Percentiles rank a stretch among this genome's conserved stretches.
Conservation (phyloP, 2,329 filamentous ascomycete genomes). For the Ophiocordyceps camponoti-saundersi region DNA sequence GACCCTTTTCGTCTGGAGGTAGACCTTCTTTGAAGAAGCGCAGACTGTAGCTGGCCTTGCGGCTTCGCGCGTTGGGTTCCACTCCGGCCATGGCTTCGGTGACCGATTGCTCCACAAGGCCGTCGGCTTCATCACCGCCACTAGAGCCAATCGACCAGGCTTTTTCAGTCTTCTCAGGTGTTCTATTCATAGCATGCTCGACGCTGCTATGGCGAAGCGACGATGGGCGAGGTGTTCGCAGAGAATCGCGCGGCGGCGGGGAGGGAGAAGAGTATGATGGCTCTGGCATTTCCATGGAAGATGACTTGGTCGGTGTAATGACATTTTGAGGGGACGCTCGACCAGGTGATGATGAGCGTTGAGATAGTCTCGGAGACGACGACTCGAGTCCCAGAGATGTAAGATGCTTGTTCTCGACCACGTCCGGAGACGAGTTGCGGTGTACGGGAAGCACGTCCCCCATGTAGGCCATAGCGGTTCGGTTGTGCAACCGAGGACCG, state of each 20-base stretch:
- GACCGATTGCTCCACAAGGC: slow-evolving; percentile 48
- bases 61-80: slow-evolving; percentile 47
- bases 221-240: slow-evolving; percentile 1
- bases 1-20: slow-evolving; percentile 37
- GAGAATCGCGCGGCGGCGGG: slow-evolving; percentile 1
- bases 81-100: slow-evolving; percentile 41
- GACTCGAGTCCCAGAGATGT: background rate
- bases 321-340: slow-evolving; percentile 9
- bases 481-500: slow-evolving; percentile 15
- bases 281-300: slow-evolving; percentile 2
- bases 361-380: background rate
- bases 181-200: slow-evolving; percentile 25
- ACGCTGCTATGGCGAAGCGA: slow-evolving; percentile 18
- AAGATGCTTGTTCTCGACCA: background rate
- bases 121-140: slow-evolving; percentile 30
- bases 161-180: slow-evolving; percentile 43
- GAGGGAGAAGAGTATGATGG: background rate
- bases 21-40: slow-evolving; percentile 51
- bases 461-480: slow-evolving; percentile 14
- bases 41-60: slow-evolving; percentile 50
- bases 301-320: slow-evolving; percentile 7
- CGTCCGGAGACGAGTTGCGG: slow-evolving; percentile 13
- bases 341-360: background rate
- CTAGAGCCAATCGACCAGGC: slow-evolving; percentile 45
- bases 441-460: slow-evolving; percentile 20